phyloP scores from a whole-genome alignment of 306 rosid genomes.

The Acacia crassicarpa region DNA sequence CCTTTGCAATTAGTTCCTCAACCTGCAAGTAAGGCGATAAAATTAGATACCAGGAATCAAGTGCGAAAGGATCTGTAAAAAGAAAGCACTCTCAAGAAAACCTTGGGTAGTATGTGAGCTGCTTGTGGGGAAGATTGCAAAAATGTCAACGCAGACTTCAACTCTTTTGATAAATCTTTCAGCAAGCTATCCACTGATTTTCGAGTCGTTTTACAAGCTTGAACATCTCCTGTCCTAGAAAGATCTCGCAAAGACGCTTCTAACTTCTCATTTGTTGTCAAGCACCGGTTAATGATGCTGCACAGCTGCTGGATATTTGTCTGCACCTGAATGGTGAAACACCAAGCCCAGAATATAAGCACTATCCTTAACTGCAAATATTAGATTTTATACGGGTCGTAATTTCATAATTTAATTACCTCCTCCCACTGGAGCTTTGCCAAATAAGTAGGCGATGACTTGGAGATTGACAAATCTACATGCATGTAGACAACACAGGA shows the following conservation, averaged over 20 bases:
- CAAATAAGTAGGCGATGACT: slow-evolving; percentile 88
- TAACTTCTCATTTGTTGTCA: slow-evolving; percentile 68
- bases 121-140: slow-evolving; percentile 90
- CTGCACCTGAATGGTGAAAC: slow-evolving; percentile 66
- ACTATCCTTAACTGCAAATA: slow-evolving; percentile 19
- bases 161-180: slow-evolving; percentile 87
- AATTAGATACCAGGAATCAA: slow-evolving; percentile 10
- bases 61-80: slow-evolving; percentile 12
- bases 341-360: neutral
- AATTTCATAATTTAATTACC: slow-evolving; percentile 46
- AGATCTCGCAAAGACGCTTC: slow-evolving; percentile 89
- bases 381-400: slow-evolving; percentile 10
- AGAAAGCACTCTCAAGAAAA: slow-evolving; percentile 30
- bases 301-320: slow-evolving; percentile 64
- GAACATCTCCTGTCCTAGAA: slow-evolving; percentile 85
- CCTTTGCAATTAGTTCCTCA: slow-evolving; percentile 81
- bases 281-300: slow-evolving; percentile 61
- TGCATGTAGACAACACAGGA: slow-evolving; percentile 74
- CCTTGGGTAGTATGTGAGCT: slow-evolving; percentile 80
- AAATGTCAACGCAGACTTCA: slow-evolving; percentile 62
- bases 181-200: slow-evolving; percentile 78
- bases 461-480: slow-evolving; percentile 88
- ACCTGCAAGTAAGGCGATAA: slow-evolving; percentile 51
- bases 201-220: slow-evolving; percentile 86
- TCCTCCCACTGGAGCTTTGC: slow-evolving; percentile 98